These are phyloP conservation scores for Talaromyces amestolkiae DNA, from an alignment of 2,329 filamentous ascomycete species.

Conservation along the genomic window DNA sequence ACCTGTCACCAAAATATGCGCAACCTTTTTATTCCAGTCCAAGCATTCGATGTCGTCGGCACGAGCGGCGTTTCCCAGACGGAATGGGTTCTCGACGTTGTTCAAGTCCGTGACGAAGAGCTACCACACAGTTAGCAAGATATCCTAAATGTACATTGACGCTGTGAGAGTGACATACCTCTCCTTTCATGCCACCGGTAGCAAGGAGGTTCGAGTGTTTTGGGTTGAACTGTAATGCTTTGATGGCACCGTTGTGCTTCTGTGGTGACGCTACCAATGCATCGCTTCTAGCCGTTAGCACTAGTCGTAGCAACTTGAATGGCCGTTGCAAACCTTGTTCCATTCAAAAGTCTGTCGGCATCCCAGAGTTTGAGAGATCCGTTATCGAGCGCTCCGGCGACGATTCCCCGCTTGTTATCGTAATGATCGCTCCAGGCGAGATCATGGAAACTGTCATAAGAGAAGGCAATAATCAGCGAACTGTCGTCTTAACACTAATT, in stretches of 20 bases:
- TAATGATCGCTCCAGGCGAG: conserved; percentile 88
- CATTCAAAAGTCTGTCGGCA: conserved; percentile 64
- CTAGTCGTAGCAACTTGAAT: background rate
- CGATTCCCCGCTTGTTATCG: conserved; percentile 78
- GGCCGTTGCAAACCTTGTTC: conserved; percentile 46
- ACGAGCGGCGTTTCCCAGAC: conserved; percentile 83
- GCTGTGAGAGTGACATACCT: conserved; percentile 44
- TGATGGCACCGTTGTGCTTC: conserved; percentile 90
- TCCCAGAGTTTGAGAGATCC: conserved; percentile 93
- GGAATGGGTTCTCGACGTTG: conserved; percentile 82
- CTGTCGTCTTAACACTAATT: background rate
- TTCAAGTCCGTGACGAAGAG: conserved; percentile 94
- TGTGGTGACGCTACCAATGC: conserved; percentile 81
- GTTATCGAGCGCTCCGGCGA: conserved; percentile 93
- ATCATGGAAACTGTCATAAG: conserved; percentile 76
- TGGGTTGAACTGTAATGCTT: conserved; percentile 95
- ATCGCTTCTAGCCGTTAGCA: conserved; percentile 49
- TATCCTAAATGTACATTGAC: background rate
- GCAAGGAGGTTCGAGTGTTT: conserved; percentile 86
- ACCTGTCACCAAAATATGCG: conserved; percentile 92
- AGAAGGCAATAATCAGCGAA: conserved; percentile 1
- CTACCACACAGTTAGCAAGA: conserved; percentile 26
- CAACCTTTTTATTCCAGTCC: conserved; percentile 97
- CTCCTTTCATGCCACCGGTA: conserved; percentile 89
- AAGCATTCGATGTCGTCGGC: conserved; percentile 94